phyloP scores from a whole-genome alignment of 2,329 filamentous ascomycete species.

The Penicillium sp. region DNA sequence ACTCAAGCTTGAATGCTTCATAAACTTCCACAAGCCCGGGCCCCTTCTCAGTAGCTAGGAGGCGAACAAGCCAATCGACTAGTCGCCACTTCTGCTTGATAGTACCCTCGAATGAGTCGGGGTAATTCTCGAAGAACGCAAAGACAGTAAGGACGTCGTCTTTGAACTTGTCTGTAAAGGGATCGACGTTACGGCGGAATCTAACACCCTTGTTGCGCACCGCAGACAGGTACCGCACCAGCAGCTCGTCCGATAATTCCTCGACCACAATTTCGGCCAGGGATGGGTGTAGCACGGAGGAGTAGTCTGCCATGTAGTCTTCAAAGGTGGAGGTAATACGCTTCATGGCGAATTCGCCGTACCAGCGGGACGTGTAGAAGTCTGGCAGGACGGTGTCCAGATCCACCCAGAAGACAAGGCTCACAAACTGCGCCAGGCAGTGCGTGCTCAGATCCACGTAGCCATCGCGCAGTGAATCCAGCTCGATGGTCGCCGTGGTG shows the following conservation, averaged over 20 bases:
- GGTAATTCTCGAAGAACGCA: conserved; percentile 74
- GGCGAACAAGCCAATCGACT: conserved; percentile 74
- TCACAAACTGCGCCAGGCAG: conserved; percentile 83
- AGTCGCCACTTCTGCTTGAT: conserved; percentile 93
- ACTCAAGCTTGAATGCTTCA: conserved; percentile 74
- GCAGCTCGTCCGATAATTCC: conserved; percentile 86
- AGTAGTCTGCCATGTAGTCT: conserved; percentile 89
- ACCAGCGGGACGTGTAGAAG: conserved; percentile 92
- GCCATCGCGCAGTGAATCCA: conserved; percentile 75
- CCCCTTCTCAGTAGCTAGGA: conserved; percentile 73
- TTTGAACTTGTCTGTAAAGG: conserved; percentile 88
- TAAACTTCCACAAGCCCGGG: conserved; percentile 73
- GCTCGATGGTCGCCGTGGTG: conserved; percentile 67
- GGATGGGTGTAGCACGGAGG: conserved; percentile 76
- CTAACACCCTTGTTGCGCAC: conserved; percentile 89
- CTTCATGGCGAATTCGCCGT: conserved; percentile 79
- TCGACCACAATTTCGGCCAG: conserved; percentile 89
- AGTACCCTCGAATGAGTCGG: conserved; percentile 65
- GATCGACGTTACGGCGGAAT: conserved; percentile 74
- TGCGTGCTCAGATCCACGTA: conserved; percentile 95
- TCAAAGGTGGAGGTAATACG: conserved; percentile 93
- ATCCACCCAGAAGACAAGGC: conserved; percentile 85
- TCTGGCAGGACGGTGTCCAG: conserved; percentile 78
- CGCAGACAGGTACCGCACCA: conserved; percentile 76
- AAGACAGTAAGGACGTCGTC: conserved; percentile 90